phyloP scores from a whole-genome alignment of 2,329 filamentous ascomycete genomes.

The Pseudogymnoascus sp. region DNA sequence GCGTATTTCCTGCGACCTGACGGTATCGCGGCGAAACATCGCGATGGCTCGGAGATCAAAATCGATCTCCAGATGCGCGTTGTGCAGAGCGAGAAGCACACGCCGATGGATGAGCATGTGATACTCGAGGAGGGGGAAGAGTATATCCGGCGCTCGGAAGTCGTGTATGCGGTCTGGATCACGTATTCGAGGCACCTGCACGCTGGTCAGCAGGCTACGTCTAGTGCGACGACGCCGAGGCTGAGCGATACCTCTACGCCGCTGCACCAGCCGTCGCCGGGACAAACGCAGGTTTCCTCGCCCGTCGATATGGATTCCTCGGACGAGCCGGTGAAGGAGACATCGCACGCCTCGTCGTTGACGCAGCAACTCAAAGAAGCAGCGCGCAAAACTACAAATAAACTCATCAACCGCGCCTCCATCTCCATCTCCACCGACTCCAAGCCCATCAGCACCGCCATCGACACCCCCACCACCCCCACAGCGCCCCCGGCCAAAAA shows the following conservation, averaged over 20 bases:
- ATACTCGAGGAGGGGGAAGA: conserved; percentile 56
- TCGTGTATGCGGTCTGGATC: conserved; percentile 94
- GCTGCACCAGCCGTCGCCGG: conserved; percentile 70
- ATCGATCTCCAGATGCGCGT: conserved; percentile 96
- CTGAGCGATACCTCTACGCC: conserved; percentile 62
- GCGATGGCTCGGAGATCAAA: conserved; percentile 84
- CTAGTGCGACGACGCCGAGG: conserved; percentile 56
- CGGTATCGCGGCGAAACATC: conserved; percentile 76
- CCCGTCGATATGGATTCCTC: conserved; percentile 49
- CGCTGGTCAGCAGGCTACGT: conserved; percentile 52
- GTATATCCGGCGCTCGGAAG: conserved; percentile 54
- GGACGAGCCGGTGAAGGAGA: conserved; percentile 36
- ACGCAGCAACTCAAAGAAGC: conserved; percentile 51
- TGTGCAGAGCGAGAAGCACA: conserved; percentile 75
- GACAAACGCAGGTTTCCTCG: conserved; percentile 55
- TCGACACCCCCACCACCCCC: too few species aligned
- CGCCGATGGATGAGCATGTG: conserved; percentile 51
- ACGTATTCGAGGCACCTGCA: conserved; percentile 93
- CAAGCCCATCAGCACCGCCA: too few species aligned
- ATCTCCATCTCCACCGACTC: too few species aligned
- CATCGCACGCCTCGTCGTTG: conserved; percentile 40
- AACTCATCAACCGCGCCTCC: conserved; percentile 38
- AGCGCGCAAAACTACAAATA: conserved; percentile 47
- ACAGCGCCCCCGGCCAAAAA: conserved; percentile 59
- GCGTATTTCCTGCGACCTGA: conserved; percentile 76